Percentiles rank a stretch among this genome's conserved stretches.
Evolutionary conservation across 2,329 filamentous ascomycete genomes (phyloP).

Genomic region (Diplocarpon mali): DNA sequence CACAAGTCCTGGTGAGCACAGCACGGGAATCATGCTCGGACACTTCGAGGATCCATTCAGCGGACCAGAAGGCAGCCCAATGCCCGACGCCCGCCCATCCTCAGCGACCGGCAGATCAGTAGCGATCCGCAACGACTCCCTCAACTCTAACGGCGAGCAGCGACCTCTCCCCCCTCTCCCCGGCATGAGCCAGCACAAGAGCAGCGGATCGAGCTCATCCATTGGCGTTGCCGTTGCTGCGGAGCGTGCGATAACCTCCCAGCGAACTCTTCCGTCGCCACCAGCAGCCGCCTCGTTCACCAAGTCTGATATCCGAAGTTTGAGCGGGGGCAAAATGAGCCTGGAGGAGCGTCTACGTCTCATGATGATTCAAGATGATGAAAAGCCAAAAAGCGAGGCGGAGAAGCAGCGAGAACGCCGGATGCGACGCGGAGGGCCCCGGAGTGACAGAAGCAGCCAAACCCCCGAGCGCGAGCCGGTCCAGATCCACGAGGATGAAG

Average conservation of each 20-base stretch:
- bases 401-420: constrained; percentile 59
- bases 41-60: constrained; percentile 54
- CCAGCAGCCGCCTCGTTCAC: constrained; percentile 55
- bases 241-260: constrained; percentile 57
- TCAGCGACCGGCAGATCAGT: constrained; percentile 36
- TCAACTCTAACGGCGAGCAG: constrained; percentile 68
- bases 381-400: constrained; percentile 43
- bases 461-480: constrained; percentile 26
- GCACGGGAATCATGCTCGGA: constrained; percentile 18
- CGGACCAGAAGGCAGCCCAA: constrained; percentile 51
- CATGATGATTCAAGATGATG: constrained; percentile 74
- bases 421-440: constrained; percentile 49
- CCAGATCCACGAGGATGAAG: constrained; percentile 43
- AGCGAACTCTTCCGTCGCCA: constrained; percentile 61
- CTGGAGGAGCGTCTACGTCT: constrained; percentile 76
- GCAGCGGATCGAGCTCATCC: constrained; percentile 42
- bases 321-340: constrained; percentile 66
- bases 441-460: constrained; percentile 32
- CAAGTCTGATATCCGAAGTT: constrained; percentile 69
- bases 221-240: constrained; percentile 57
- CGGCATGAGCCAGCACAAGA: constrained; percentile 37
- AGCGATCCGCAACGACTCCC: constrained; percentile 57
- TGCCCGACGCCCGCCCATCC: constrained; percentile 37
- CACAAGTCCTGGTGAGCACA: constrained; percentile 39
- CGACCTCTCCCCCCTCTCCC: constrained; percentile 82